These are phyloP conservation scores for Alternaria panax DNA, from an alignment of 2,329 filamentous ascomycete genomes.

Conservation along the genomic window DNA sequence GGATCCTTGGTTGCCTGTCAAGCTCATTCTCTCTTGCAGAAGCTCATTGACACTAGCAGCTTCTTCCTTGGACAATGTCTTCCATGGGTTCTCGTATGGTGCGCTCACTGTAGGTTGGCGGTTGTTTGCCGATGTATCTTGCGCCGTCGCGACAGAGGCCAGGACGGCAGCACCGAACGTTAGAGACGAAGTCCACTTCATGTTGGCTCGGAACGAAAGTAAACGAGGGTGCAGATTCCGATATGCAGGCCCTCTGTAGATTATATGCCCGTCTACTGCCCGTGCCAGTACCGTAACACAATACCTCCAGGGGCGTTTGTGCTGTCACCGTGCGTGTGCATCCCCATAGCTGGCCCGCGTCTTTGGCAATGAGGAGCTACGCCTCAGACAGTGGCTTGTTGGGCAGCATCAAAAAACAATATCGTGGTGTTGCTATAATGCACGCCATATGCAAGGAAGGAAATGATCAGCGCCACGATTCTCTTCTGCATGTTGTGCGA, in stretches of 20 bases:
- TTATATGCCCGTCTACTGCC: conserved; percentile 6
- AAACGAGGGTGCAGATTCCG: not conserved
- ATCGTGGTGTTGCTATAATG: not conserved
- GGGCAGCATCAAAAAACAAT: not conserved
- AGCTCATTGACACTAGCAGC: conserved; percentile 14
- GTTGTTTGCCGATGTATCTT: conserved; percentile 6
- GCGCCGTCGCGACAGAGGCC: conserved; percentile 6
- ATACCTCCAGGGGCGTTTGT: not conserved
- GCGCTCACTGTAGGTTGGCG: conserved; percentile 17
- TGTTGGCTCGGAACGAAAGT: not conserved
- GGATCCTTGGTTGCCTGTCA: conserved; percentile 17
- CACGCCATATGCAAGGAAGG: not conserved
- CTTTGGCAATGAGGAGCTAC: not conserved
- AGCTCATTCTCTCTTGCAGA: conserved; percentile 13
- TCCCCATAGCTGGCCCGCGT: not conserved
- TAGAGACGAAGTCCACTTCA: conserved; percentile 8
- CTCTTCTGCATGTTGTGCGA: not conserved
- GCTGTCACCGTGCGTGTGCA: conserved; percentile 4
- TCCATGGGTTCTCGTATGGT: conserved; percentile 22
- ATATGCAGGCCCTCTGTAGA: not conserved
- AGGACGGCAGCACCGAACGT: conserved; percentile 9
- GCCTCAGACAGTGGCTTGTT: not conserved
- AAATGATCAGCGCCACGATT: conserved; percentile 5
- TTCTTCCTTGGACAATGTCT: conserved; percentile 20
- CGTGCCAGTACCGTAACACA: not conserved